These are phyloP conservation scores for Tripterygium wilfordii DNA, from an alignment of 177 flowering plant genomes.

Conservation along the genomic window DNA sequence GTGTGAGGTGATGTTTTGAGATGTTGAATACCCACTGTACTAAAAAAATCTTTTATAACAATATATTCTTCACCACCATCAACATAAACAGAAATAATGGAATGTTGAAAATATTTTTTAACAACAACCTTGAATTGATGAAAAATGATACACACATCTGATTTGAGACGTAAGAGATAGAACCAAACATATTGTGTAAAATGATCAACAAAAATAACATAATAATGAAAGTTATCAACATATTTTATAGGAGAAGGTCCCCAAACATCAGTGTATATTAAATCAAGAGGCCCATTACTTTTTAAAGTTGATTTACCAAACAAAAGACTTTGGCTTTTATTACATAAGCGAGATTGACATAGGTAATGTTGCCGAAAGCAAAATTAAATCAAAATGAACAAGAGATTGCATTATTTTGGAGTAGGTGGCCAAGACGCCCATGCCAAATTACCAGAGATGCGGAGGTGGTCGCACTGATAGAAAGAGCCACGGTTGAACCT, in stretches of 20 bases:
- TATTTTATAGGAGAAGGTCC: constrained; percentile 2
- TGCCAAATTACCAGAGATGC: background rate
- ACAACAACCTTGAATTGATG: too few species aligned
- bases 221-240: constrained; percentile 4
- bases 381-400: background rate
- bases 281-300: background rate
- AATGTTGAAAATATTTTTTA: too few species aligned
- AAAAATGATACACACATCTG: constrained; percentile 3
- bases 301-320: too few species aligned
- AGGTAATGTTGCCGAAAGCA: background rate
- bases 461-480: background rate
- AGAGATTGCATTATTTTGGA: background rate
- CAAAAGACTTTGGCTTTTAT: constrained; percentile 9
- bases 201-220: constrained; percentile 7
- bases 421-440: background rate
- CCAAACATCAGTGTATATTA: constrained; percentile 13
- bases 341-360: constrained; percentile 1
- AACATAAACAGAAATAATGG: too few species aligned
- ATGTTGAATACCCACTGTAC: too few species aligned
- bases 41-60: too few species aligned
- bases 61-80: too few species aligned
- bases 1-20: too few species aligned
- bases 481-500: background rate
- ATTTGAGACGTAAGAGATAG: background rate
- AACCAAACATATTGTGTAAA: constrained; percentile 4